A percentile compares a stretch with the other conserved stretches of the same genome.
phyloP scores from a whole-genome alignment of 441 rosid species.

The Aleurites moluccanus region DNA sequence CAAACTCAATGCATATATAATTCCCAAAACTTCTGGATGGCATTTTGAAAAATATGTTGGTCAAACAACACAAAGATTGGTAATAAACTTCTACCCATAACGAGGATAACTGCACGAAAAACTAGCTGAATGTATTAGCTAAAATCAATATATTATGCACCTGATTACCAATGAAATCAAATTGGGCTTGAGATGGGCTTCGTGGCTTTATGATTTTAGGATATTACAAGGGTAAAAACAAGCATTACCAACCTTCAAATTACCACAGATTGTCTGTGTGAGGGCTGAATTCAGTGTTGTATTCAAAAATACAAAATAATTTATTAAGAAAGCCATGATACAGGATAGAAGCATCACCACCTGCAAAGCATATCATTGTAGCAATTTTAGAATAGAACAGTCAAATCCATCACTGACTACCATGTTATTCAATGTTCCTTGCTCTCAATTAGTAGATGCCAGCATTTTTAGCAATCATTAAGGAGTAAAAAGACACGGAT shows the following conservation, averaged over 20 bases:
- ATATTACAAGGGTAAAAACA: neutral
- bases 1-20: neutral
- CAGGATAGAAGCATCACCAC: slow-evolving; percentile 3
- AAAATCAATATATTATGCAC: neutral
- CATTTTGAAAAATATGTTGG: neutral
- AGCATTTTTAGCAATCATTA: neutral
- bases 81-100: neutral
- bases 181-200: neutral
- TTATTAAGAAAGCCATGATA: slow-evolving; percentile 76
- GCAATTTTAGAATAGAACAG: neutral
- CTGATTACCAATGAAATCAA: neutral
- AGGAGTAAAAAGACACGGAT: neutral
- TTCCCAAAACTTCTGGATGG: neutral
- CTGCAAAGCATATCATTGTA: neutral
- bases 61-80: neutral
- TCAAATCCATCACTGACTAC: neutral
- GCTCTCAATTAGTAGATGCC: slow-evolving; percentile 19
- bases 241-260: slow-evolving; percentile 51
- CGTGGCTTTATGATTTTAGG: neutral
- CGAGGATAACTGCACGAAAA: neutral
- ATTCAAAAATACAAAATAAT: slow-evolving; percentile 82
- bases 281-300: slow-evolving; percentile 90
- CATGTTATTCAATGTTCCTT: slow-evolving; percentile 24
- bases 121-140: neutral
- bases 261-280: slow-evolving; percentile 87